Percentiles rank a stretch among this genome's conserved stretches.
Evolutionary conservation across 1,139 yeast genomes (phyloP).

Genomic region (Yamadazyma pseudoaaseri): DNA sequence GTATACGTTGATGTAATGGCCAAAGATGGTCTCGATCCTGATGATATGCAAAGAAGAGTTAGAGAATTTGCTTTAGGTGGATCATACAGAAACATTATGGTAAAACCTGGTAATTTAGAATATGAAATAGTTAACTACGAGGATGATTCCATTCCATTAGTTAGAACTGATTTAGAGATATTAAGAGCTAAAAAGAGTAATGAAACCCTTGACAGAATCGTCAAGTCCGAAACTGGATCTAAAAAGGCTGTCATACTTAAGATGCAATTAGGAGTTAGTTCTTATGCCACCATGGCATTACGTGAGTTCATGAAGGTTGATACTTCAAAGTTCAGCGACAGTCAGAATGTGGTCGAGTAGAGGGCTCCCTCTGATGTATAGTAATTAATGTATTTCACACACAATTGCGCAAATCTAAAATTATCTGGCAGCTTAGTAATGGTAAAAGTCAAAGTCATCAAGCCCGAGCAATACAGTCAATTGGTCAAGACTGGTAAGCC

Average conservation of each 20-base stretch:
- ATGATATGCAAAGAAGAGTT: conserved; percentile 77
- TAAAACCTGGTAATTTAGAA: conserved; percentile 63
- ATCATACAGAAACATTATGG: conserved; percentile 75
- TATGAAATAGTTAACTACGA: conserved; percentile 64
- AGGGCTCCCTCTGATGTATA: too few relatives aligned
- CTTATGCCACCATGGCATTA: conserved; percentile 97
- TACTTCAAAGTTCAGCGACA: conserved; percentile 54
- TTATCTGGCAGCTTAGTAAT: not conserved
- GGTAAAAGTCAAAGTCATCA: conserved; percentile 12
- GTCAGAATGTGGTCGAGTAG: conserved; percentile 14
- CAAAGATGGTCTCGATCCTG: conserved; percentile 79
- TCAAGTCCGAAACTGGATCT: conserved; percentile 31
- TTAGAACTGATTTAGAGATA: conserved; percentile 79
- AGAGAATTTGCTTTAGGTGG: conserved; percentile 92
- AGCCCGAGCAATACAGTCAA: conserved; percentile 8
- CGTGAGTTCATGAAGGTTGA: conserved; percentile 88
- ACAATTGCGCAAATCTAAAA: not conserved
- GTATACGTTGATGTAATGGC: conserved; percentile 76
- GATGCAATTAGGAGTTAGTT: conserved; percentile 79
- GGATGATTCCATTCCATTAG: conserved; percentile 64
- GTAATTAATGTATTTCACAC: not conserved
- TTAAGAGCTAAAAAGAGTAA: conserved; percentile 43
- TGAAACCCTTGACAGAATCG: conserved; percentile 21
- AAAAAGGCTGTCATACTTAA: conserved; percentile 72
- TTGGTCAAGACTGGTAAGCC: conserved; percentile 12